Evolutionary conservation across 176 grass and related monocot genomes (phyloP).

Genomic region (Oryza meyeriana): DNA sequence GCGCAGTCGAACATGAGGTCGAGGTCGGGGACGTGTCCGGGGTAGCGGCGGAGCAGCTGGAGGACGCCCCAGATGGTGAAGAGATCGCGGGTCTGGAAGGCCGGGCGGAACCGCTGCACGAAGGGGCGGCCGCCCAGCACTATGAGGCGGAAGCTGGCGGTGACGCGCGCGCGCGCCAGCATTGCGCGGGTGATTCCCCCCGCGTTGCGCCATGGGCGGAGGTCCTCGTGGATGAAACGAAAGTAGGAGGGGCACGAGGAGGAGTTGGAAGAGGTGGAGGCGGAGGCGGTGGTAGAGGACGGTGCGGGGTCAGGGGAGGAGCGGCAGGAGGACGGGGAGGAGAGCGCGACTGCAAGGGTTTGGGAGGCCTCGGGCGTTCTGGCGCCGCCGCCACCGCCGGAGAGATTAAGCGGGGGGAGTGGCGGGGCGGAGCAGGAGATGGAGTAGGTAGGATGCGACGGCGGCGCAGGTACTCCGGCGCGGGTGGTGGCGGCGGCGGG

Average conservation of each 20-base stretch:
- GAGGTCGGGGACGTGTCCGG: constrained; percentile 71
- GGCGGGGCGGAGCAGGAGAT: constrained; percentile 29
- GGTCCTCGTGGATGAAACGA: constrained; percentile 93
- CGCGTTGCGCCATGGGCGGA: constrained; percentile 65
- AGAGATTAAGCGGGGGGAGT: neutral
- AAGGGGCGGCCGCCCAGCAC: constrained; percentile 53
- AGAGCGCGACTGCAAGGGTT: constrained; percentile 33
- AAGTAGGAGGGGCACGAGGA: constrained; percentile 73
- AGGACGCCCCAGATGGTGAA: constrained; percentile 91
- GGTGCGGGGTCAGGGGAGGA: neutral
- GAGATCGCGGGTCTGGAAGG: constrained; percentile 72
- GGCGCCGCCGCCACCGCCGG: neutral
- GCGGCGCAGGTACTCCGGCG: neutral
- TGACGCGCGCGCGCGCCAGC: constrained; percentile 48
- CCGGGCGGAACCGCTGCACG: constrained; percentile 42
- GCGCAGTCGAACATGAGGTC: constrained; percentile 95
- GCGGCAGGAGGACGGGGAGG: constrained; percentile 11
- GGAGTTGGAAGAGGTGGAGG: constrained; percentile 14
- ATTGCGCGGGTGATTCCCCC: constrained; percentile 66
- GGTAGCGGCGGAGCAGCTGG: constrained; percentile 83
- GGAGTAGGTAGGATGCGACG: neutral
- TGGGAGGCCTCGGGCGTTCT: constrained; percentile 14
- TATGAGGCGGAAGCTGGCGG: constrained; percentile 72
- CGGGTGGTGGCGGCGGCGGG: neutral
- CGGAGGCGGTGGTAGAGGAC: neutral